These are phyloP conservation scores for Oryza glumipatula DNA, from an alignment of 176 grass and related monocot species.

Conservation along the genomic window DNA sequence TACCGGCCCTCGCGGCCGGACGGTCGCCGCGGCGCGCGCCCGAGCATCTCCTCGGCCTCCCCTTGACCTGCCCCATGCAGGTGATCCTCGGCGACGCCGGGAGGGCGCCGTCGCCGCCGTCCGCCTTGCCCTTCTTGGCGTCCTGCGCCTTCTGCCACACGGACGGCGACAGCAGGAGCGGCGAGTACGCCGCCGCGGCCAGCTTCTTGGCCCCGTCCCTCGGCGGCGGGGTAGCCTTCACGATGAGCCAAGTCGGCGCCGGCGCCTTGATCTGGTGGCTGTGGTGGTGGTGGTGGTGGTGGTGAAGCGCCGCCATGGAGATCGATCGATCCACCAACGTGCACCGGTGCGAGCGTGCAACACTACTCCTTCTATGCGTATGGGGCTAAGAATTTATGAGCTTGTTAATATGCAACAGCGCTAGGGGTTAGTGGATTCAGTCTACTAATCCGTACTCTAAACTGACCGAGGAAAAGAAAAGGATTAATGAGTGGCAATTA, in stretches of 20 bases:
- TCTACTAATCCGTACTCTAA: constrained; percentile 1
- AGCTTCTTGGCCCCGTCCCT: constrained; percentile 27
- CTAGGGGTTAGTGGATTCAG: background rate
- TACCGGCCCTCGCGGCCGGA: background rate
- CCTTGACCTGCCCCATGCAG: constrained; percentile 60
- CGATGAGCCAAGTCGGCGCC: constrained; percentile 32
- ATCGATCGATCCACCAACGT: background rate
- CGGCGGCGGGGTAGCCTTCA: constrained; percentile 9
- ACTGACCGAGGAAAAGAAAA: background rate
- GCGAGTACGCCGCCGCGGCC: constrained; percentile 4
- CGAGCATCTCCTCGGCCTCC: background rate
- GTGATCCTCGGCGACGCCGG: constrained; percentile 55
- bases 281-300: constrained; percentile 10
- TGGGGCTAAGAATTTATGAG: background rate
- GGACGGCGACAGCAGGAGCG: constrained; percentile 39
- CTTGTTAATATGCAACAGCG: constrained; percentile 7
- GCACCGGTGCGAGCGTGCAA: background rate
- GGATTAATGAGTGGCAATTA: background rate
- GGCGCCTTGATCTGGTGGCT: constrained; percentile 31
- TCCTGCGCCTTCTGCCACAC: constrained; percentile 35
- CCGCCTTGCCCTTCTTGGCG: background rate
- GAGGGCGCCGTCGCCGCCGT: background rate
- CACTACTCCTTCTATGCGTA: background rate
- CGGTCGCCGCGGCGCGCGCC: background rate
- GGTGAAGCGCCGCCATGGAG: constrained; percentile 40